Base-by-base conservation (phyloP, 768 basidiomycete genomes). In the Leccinum arenicola region DNA sequence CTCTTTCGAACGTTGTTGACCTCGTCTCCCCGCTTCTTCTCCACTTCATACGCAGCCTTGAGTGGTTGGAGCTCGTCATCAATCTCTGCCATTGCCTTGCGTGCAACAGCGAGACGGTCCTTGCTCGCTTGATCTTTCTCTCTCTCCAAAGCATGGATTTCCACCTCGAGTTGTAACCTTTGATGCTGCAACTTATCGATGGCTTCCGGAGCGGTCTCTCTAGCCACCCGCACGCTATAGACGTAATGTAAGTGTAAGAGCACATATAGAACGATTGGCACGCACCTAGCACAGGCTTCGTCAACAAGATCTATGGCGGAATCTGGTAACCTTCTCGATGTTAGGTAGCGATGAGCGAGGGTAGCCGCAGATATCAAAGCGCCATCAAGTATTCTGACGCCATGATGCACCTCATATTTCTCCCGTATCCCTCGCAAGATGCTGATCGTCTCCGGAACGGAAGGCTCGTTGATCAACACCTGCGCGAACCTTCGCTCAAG, bases 401-500 rank as follows among this genome's bases (percentile, higher is more conserved):
- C 93, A 59, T 94, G 93, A 67, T 93, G 89, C 1, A 95, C 92
- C 72, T 93, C 90, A 71, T 97, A 97, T 73, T 93, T 93, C 70
- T 96, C 94, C 47, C 91, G 82, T 70, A 98, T 93, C 58, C 96
- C 96, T 63, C 96, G 88, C 38, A 98, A 81, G 61, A 98, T 98
- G 64, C 83, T 89, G 76, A 98, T 94, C 0, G 96, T 90, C 64
- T 96, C 94, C 5, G 88, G 74, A 1, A 98, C 95, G 11, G 78
- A 77, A 0, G 96, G 96, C 70, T 98, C 96, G 64, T 94, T 94
- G 59, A 98, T 86, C 27, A 95, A 69, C 45, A 98, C 94, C 72
- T 97, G 94, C 3, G 95, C 93, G 72, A 96, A 95, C 64, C 95
- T 83, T 62, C 95, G 84, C 68, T 95, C 94, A 55, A 96, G 80